These are phyloP conservation scores for Ophiostoma tasmaniense DNA, from an alignment of 2,329 filamentous ascomycete genomes.

Conservation along the genomic window DNA sequence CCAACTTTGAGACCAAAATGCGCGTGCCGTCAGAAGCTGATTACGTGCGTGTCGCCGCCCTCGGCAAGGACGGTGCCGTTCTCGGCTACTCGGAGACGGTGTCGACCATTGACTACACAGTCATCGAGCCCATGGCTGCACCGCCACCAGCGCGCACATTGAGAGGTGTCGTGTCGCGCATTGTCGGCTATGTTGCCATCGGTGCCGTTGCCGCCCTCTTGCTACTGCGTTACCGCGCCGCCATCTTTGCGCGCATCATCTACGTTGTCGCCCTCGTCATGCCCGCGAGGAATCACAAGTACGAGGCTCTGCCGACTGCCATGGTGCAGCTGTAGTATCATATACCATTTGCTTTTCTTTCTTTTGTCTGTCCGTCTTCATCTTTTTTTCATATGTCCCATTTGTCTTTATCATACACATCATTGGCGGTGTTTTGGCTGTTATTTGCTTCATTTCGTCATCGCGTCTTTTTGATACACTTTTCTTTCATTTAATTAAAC, in stretches of 20 bases:
- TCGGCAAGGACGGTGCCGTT: slow-evolving; percentile 1
- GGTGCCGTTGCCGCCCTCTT: background rate
- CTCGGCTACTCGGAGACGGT: slow-evolving; percentile 4
- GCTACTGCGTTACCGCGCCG: background rate
- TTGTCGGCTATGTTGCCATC: background rate
- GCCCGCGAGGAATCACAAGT: slow-evolving; percentile 1
- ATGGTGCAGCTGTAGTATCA: slow-evolving; percentile 1
- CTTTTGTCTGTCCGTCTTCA: background rate
- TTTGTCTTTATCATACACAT: background rate
- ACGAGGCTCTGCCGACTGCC: slow-evolving; percentile 10
- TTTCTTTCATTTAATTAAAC: background rate
- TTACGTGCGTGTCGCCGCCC: slow-evolving; percentile 8
- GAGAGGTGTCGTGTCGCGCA: background rate
- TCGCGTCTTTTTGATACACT: background rate
- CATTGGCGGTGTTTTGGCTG: background rate
- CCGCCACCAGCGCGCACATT: slow-evolving; percentile 1
- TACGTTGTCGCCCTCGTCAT: background rate
- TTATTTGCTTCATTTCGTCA: background rate
- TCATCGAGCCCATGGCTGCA: slow-evolving; percentile 7
- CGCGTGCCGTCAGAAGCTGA: background rate
- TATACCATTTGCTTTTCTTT: background rate
- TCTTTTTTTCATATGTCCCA: background rate
- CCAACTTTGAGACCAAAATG: background rate
- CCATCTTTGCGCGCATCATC: background rate
- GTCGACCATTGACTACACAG: slow-evolving; percentile 5